Evolutionary conservation across 2,329 filamentous ascomycete species (phyloP).

Genomic region (Geosmithia morbida): DNA sequence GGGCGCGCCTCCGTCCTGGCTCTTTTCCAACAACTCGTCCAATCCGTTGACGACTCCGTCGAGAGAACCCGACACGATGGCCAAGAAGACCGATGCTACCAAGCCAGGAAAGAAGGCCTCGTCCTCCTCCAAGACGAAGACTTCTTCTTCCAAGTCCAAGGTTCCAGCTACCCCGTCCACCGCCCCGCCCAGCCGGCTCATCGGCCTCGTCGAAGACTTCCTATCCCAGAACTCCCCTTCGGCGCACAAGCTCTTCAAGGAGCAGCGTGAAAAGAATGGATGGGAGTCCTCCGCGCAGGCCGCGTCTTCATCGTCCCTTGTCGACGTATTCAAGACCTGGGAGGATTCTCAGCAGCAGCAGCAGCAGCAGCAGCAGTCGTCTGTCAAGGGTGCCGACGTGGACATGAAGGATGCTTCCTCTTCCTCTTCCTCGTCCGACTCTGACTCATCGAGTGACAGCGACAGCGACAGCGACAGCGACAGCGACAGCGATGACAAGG

Average conservation of each 20-base stretch:
- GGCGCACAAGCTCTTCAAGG: conserved; percentile 36
- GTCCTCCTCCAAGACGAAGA: conserved; percentile 5
- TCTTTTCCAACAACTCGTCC: conserved; percentile 25
- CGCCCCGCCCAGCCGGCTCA: conserved; percentile 40
- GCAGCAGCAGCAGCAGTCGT: too few species aligned
- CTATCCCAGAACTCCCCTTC: conserved; percentile 25
- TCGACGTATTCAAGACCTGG: conserved; percentile 36
- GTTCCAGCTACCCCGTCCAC: conserved; percentile 1
- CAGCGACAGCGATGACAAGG: conserved; percentile 10
- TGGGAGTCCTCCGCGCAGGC: conserved; percentile 16
- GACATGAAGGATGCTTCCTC: conserved; percentile 30
- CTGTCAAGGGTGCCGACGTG: conserved; percentile 19
- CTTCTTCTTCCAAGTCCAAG: neutral
- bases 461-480: conserved; percentile 7
- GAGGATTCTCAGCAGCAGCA: conserved; percentile 19
- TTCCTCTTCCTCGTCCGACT: conserved; percentile 12
- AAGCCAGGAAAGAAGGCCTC: conserved; percentile 8
- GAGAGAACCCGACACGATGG: conserved; percentile 15
- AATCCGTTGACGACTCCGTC: conserved; percentile 6
- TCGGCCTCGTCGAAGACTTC: conserved; percentile 54
- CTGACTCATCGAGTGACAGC: conserved; percentile 4
- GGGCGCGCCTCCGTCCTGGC: conserved; percentile 22
- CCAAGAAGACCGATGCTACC: conserved; percentile 13
- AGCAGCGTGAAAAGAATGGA: conserved; percentile 42
- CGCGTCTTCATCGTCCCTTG: conserved; percentile 28